A percentile compares a stretch with the other conserved stretches of the same genome.
These are phyloP conservation scores for Closterium sp. DNA, from an alignment of 139 green algal genomes.

Conservation along the genomic window DNA sequence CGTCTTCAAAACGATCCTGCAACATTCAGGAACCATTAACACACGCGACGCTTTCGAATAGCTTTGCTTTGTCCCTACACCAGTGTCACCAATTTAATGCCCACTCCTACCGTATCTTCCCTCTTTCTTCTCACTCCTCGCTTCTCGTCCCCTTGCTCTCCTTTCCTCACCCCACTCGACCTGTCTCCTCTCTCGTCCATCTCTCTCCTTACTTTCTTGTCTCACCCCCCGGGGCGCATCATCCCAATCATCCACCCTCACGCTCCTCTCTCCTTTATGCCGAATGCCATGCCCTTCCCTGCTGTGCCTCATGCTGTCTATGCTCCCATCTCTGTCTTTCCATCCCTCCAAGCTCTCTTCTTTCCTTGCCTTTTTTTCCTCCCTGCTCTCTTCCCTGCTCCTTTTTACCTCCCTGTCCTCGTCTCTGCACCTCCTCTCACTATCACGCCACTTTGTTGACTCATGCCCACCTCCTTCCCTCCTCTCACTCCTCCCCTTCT, in stretches of 20 bases:
- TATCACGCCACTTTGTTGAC: background rate
- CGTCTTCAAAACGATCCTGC: no score
- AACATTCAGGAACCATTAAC: no score
- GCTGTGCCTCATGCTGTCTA: background rate
- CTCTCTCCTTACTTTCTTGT: background rate
- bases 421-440: background rate
- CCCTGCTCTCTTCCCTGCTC: background rate
- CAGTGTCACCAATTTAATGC: no score
- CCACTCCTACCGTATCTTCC: background rate
- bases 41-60: no score
- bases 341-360: background rate
- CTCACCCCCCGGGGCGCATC: background rate
- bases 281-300: background rate
- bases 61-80: no score
- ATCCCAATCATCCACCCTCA: background rate
- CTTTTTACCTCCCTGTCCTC: background rate
- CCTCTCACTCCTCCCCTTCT: background rate
- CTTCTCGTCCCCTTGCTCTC: background rate
- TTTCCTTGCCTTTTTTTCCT: background rate
- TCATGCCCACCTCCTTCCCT: background rate
- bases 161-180: background rate
- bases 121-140: background rate
- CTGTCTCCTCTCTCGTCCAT: background rate
- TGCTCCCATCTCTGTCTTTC: background rate
- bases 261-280: background rate